Base-by-base conservation (phyloP, 495 filamentous ascomycete species). In the Aspergillus ostianus region DNA sequence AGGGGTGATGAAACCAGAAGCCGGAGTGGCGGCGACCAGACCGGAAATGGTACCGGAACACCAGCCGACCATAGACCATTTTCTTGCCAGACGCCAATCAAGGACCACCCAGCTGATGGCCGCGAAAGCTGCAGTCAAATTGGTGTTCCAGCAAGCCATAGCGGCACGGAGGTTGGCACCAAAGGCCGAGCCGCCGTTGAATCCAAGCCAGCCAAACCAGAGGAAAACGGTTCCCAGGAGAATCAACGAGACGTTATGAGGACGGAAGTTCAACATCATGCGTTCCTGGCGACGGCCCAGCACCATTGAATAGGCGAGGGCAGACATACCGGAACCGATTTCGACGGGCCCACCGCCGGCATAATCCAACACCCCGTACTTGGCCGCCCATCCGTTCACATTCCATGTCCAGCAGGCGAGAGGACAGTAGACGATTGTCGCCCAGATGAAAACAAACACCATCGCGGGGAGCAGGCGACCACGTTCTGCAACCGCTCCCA, bases 31-130 rank as follows among this genome's bases (percentile, higher is more conserved):
- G 54, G 91, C 91, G 27, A 98, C 94, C 27, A 95, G 85, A 52
- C 91, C 91, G 0, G 90, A 91, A 71, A 95, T 95, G 64, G 88
- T 86, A 50, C 94, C 94, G 23, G 94, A 98, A 76, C 94, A 98
- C 90, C 94, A 97, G 55, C 94, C 94, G 66, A 98, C 94, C 83
- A 98, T 96, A 2, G 93, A 97, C 94, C 94, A 98, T 80, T 98
- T 98, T 72, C 87, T 87, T 50, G 95, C 94, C 49, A 98, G 82
- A 51, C 94, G 86, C 84, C 86, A 98, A 80, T 98, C 94, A 67
- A 97, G 90, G 50, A 98, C 68, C 61, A 88, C 86, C 94, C 94
- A 98, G 52, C 91, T 88, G 59, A 91, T 88, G 51, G 90, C 88
- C 20, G 82, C 93, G 62, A 97, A 93, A 67, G 89, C 90, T 60